phyloP scores from a whole-genome alignment of 768 basidiomycete species.

The Pisolithus tinctorius region DNA sequence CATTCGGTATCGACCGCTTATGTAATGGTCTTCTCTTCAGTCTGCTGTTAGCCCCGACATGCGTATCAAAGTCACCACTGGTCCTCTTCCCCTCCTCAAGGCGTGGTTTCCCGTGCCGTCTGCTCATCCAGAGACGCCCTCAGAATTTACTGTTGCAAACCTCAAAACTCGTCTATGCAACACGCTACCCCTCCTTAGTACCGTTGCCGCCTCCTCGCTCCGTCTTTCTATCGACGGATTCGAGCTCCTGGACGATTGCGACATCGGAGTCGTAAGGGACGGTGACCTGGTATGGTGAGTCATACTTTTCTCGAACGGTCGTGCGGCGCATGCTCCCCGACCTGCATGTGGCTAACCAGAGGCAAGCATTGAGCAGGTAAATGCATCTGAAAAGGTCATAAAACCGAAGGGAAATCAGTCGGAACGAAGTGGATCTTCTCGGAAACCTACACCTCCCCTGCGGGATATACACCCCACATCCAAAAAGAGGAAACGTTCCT shows the following conservation, averaged over 20 bases:
- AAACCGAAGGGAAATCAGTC: neutral
- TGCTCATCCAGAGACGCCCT: neutral
- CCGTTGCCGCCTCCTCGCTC: slow-evolving; percentile 1
- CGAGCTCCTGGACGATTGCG: slow-evolving; percentile 21
- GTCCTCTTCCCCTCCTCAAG: slow-evolving; percentile 38
- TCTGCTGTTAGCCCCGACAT: slow-evolving; percentile 19
- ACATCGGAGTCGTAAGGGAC: slow-evolving; percentile 20
- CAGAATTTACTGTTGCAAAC: slow-evolving; percentile 3
- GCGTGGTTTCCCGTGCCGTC: slow-evolving; percentile 43
- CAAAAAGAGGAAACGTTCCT: slow-evolving; percentile 22
- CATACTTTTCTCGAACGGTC: neutral
- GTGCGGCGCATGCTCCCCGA: too few relatives aligned
- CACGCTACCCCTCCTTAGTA: slow-evolving; percentile 8
- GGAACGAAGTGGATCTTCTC: neutral
- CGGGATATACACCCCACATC: neutral
- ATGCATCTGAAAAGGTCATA: neutral
- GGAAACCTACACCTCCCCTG: neutral
- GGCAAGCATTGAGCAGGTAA: slow-evolving; percentile 15
- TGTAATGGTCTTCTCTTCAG: too few relatives aligned
- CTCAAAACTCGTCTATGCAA: slow-evolving; percentile 18
- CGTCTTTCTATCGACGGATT: slow-evolving; percentile 23
- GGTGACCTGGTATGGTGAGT: slow-evolving; percentile 24
- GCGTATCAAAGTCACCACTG: slow-evolving; percentile 47
- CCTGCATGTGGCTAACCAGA: neutral
- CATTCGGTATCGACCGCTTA: too few relatives aligned